These are phyloP conservation scores for Bacterosira constricta DNA, from an alignment of 108 stramenopile genomes.

Conservation along the genomic window DNA sequence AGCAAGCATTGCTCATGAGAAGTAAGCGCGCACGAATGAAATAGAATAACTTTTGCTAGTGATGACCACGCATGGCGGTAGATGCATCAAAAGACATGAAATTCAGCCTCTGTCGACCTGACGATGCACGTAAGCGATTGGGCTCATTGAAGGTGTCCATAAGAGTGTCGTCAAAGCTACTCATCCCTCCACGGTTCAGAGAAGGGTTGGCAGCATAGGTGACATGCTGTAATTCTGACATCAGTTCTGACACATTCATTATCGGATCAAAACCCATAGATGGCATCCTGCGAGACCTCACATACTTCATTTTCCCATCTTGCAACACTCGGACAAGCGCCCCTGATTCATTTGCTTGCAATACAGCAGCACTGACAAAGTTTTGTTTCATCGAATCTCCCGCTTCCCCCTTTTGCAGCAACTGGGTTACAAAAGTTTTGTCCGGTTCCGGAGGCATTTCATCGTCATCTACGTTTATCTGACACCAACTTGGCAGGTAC, in stretches of 20 bases:
- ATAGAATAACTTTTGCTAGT: background rate
- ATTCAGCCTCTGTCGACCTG: constrained; percentile 26
- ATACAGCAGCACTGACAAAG: constrained; percentile 51
- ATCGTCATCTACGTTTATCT: constrained; percentile 49
- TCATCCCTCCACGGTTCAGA: constrained; percentile 10
- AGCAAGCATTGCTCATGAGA: too few species aligned
- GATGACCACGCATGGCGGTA: constrained; percentile 31
- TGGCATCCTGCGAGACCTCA: constrained; percentile 41
- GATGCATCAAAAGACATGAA: constrained; percentile 48
- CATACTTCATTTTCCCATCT: constrained; percentile 50
- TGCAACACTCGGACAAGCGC: constrained; percentile 45
- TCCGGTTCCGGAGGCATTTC: constrained; percentile 52
- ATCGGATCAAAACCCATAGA: constrained; percentile 55
- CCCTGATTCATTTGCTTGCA: constrained; percentile 55
- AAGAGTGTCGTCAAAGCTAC: constrained; percentile 34
- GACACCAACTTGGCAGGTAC: constrained; percentile 37
- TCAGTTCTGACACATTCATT: constrained; percentile 36
- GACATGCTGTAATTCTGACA: constrained; percentile 29
- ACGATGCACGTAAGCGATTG: constrained; percentile 2
- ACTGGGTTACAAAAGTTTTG: constrained; percentile 35
- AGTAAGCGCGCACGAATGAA: too few species aligned
- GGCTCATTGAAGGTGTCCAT: constrained; percentile 3
- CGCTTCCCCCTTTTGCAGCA: constrained; percentile 42
- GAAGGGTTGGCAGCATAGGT: constrained; percentile 15
- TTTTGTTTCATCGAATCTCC: constrained; percentile 44